These are phyloP conservation scores for Tagetes erecta DNA, from an alignment of 129 eudicot species.

Conservation along the genomic window DNA sequence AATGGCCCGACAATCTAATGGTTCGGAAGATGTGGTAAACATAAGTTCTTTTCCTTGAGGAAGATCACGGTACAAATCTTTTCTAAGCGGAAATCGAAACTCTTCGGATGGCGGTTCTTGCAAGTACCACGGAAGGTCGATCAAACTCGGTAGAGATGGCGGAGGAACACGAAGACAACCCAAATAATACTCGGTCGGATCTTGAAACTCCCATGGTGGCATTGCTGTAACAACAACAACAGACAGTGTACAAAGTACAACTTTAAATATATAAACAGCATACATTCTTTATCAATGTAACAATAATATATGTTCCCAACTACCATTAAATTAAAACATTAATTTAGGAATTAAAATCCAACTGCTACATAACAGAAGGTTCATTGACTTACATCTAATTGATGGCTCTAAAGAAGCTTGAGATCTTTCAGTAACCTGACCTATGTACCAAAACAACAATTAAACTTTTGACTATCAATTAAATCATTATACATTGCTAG, in stretches of 20 bases:
- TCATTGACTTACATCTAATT: conserved; percentile 54
- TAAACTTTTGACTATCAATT: neutral
- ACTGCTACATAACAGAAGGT: neutral
- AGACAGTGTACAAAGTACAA: neutral
- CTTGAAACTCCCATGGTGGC: conserved; percentile 63
- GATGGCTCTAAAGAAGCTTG: conserved; percentile 50
- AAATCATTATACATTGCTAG: too few species aligned
- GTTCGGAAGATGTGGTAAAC: conserved; percentile 60
- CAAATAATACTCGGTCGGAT: conserved; percentile 68
- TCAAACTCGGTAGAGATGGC: conserved; percentile 54
- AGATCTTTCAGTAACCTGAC: conserved; percentile 46
- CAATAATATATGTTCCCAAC: neutral
- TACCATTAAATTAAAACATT: neutral
- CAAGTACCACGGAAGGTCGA: conserved; percentile 72
- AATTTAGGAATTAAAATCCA: conserved; percentile 1
- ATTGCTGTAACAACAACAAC: conserved; percentile 37
- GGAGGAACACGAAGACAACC: conserved; percentile 69
- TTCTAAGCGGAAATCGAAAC: conserved; percentile 58
- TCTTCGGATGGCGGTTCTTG: conserved; percentile 80
- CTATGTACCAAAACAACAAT: conserved; percentile 20
- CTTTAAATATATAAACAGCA: neutral
- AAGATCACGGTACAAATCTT: conserved; percentile 62
- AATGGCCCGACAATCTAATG: conserved; percentile 58
- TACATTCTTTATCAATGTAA: neutral
- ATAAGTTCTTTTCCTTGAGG: conserved; percentile 76